Evolutionary conservation across 495 filamentous ascomycete species (phyloP).

Genomic region (Podospora anserina): DNA sequence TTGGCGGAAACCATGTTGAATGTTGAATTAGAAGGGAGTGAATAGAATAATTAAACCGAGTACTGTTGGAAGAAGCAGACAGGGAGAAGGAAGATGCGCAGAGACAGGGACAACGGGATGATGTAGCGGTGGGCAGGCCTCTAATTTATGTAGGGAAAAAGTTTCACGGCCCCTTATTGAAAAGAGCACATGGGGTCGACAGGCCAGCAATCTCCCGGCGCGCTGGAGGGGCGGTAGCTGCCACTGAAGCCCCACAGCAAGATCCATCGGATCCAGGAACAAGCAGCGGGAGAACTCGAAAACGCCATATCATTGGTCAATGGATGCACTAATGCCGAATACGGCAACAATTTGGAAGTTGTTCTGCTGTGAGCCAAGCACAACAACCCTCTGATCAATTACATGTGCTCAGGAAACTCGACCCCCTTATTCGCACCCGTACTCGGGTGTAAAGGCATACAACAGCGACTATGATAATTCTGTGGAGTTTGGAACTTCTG

Average conservation of each 20-base stretch:
- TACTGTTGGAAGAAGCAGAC: neutral
- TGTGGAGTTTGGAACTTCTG: neutral
- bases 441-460: neutral
- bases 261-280: slow-evolving; percentile 5
- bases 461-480: neutral
- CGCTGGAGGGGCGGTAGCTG: slow-evolving; percentile 5
- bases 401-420: neutral
- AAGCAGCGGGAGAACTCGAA: neutral
- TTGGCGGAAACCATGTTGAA: slow-evolving; percentile 60
- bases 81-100: neutral
- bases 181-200: slow-evolving; percentile 4
- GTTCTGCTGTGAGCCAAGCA: neutral
- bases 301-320: neutral
- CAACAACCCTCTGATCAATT: neutral
- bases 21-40: slow-evolving; percentile 8
- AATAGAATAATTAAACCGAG: slow-evolving; percentile 9
- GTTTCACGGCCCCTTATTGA: slow-evolving; percentile 20
- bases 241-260: slow-evolving; percentile 7
- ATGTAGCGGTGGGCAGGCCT: neutral
- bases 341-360: neutral
- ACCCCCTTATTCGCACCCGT: neutral
- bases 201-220: slow-evolving; percentile 11
- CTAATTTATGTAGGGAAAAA: slow-evolving; percentile 16
- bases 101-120: neutral
- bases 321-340: slow-evolving; percentile 8